These are phyloP conservation scores for Hordeum marinum DNA, from an alignment of 176 grass and related monocot species.

Conservation along the genomic window DNA sequence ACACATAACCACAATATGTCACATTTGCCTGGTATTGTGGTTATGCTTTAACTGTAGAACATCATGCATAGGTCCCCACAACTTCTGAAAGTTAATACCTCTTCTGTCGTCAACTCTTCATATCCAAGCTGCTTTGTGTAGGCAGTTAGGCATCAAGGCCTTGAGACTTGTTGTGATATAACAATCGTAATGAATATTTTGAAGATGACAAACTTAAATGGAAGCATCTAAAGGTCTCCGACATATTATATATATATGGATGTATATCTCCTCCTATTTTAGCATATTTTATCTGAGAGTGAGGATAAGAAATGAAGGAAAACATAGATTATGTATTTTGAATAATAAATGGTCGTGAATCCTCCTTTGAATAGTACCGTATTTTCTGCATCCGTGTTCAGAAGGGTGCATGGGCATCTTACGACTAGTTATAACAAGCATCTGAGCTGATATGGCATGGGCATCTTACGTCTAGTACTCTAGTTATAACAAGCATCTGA, in stretches of 20 bases:
- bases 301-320: background rate
- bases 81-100: background rate
- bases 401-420: background rate
- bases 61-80: background rate
- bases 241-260: background rate
- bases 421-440: background rate
- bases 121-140: conserved; percentile 11
- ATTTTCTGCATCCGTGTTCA: conserved; percentile 10
- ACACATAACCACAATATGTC: background rate
- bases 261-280: conserved; percentile 9
- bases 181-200: background rate
- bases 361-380: background rate
- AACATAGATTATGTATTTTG: background rate
- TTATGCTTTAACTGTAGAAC: background rate
- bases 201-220: conserved; percentile 1
- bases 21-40: background rate
- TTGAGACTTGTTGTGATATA: background rate
- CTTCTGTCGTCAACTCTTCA: conserved; percentile 12
- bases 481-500: conserved; percentile 16
- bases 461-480: background rate
- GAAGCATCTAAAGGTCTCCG: conserved; percentile 4
- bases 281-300: background rate
- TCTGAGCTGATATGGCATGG: conserved; percentile 21
- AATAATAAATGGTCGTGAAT: conserved; percentile 2
- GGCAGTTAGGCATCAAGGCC: background rate